These are phyloP conservation scores for Elsinoe necatrix DNA, from an alignment of 2,329 filamentous ascomycete genomes.

Conservation along the genomic window DNA sequence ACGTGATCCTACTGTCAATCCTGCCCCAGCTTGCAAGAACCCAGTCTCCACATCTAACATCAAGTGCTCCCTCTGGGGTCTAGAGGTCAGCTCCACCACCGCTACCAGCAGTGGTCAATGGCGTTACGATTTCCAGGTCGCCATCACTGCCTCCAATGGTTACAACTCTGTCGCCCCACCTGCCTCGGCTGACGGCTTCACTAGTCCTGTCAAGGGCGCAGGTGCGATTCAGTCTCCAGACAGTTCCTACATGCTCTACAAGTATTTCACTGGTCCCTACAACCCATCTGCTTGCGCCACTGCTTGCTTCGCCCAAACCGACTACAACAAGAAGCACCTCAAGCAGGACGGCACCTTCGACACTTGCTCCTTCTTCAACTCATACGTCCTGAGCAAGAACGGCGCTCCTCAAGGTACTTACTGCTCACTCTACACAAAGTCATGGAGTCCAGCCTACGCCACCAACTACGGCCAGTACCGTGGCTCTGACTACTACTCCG, in stretches of 20 bases:
- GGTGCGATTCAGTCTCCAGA: conserved; percentile 31
- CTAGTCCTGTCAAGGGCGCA: conserved; percentile 25
- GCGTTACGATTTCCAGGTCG: conserved; percentile 31
- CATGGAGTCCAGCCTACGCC: conserved; percentile 21
- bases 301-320: conserved; percentile 22
- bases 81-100: conserved; percentile 23
- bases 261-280: conserved; percentile 19
- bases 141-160: conserved; percentile 38
- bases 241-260: conserved; percentile 20
- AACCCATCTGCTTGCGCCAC: conserved; percentile 22
- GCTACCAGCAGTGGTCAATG: conserved; percentile 31
- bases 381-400: conserved; percentile 34
- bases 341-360: conserved; percentile 18
- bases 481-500: conserved; percentile 17
- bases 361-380: conserved; percentile 29
- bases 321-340: conserved; percentile 23
- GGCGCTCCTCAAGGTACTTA: conserved; percentile 31
- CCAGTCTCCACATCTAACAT: conserved; percentile 28
- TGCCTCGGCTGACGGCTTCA: conserved; percentile 19
- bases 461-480: conserved; percentile 20
- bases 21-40: conserved; percentile 28
- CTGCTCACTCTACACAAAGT: conserved; percentile 31
- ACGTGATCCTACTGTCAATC: conserved; percentile 29
- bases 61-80: conserved; percentile 33
- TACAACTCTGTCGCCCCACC: conserved; percentile 22